phyloP scores from a whole-genome alignment of 2,329 filamentous ascomycete species.

The Aspergillus neotritici region DNA sequence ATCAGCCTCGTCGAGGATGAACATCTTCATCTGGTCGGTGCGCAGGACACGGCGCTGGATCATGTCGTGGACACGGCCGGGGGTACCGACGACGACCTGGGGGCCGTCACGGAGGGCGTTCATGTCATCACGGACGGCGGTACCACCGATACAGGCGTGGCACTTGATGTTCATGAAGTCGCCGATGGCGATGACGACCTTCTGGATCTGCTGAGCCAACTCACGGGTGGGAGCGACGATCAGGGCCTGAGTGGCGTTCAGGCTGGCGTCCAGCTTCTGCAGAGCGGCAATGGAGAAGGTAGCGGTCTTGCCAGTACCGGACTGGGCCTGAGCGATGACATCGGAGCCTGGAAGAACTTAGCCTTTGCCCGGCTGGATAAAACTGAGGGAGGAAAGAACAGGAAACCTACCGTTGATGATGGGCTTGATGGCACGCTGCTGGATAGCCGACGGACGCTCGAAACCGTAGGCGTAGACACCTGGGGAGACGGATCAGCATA shows the following conservation, averaged over 20 bases:
- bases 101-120: slow-evolving; percentile 93
- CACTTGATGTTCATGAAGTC: slow-evolving; percentile 99
- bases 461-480: slow-evolving; percentile 99
- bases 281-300: slow-evolving; percentile 99
- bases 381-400: background rate
- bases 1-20: slow-evolving; percentile 98
- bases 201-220: slow-evolving; percentile 98
- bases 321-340: slow-evolving; percentile 99
- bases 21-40: slow-evolving; percentile 99
- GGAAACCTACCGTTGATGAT: slow-evolving; percentile 92
- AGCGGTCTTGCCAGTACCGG: slow-evolving; percentile 98
- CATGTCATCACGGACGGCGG: slow-evolving; percentile 97
- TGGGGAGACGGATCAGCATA: slow-evolving; percentile 33
- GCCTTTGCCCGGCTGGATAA: slow-evolving; percentile 7
- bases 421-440: slow-evolving; percentile 99
- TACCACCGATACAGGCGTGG: slow-evolving; percentile 98
- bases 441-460: slow-evolving; percentile 98
- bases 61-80: slow-evolving; percentile 99
- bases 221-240: slow-evolving; percentile 98
- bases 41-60: slow-evolving; percentile 96
- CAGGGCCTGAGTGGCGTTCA: slow-evolving; percentile 97
- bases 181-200: slow-evolving; percentile 96
- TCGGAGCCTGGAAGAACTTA: slow-evolving; percentile 67
- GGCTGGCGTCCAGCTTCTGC: slow-evolving; percentile 91
- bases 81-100: slow-evolving; percentile 95